Evolutionary conservation across 1,284 basidiomycete genomes (phyloP), one percentile per base, ranked within the genome.

Genomic region (Vanrija sp.): DNA sequence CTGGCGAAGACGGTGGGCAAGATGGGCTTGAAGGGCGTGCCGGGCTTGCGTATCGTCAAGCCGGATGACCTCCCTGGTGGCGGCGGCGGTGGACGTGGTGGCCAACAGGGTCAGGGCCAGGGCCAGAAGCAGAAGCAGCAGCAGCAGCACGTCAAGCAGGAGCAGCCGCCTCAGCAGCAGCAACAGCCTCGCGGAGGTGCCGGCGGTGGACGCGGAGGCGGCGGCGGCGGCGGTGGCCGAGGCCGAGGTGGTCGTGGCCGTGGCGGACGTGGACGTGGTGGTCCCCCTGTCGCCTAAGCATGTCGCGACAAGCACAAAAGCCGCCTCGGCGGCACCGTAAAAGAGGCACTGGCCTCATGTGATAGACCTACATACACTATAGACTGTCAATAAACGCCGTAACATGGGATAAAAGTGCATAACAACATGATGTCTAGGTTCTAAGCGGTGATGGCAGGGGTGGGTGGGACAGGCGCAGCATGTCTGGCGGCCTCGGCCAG

Each of bases 1-100:
- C 70, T 79, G 39, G 75, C 79, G n/a, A 81, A 75, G 70, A 81
- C 82, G 2, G 80, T 83, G 25, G 83, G 82, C 45, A 85, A 81
- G 78, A 85, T 87, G 80, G 80, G 80, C 4, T 68, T 87, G 65
- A 81, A 78, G 64, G 83, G 82, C 0, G 77, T 80, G 12, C 69
- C 48, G 7, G 71, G 74, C 8, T 51, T 75, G n/a, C 67, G 68
- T 40, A 52, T 74, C 14, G 63, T 69, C 25, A 62, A 59, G 43
- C 34, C 34, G 34, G 34, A 34, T 14, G 66, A 65, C 49, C 46
- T 61, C 12, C 62, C 56, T 29, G 63, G 64, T 38, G 62, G 45
- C 46, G 61, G 34, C 25, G 23, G 23, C 15, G 42, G 54, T 44
- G 46, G 49, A 12, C n/a, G 54, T 14, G 52, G 48, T 40, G 45